These are phyloP conservation scores for Serendipita sp. DNA, from an alignment of 768 basidiomycete species.

Conservation along the genomic window DNA sequence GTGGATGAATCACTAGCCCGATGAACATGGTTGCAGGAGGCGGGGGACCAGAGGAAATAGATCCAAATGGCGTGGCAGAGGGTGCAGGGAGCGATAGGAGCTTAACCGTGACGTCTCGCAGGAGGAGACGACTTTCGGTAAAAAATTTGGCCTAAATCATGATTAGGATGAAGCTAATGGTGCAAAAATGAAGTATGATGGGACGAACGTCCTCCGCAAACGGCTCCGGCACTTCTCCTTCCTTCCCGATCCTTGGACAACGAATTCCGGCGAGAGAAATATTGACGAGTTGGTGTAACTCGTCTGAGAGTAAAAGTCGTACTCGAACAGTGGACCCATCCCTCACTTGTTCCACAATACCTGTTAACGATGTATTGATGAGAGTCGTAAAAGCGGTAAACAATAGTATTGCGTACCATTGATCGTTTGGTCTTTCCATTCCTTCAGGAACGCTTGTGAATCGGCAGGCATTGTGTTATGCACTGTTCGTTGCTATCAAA, in stretches of 20 bases:
- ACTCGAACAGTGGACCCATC: conserved; percentile 85
- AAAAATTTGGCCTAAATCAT: conserved; percentile 70
- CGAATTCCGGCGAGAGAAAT: conserved; percentile 73
- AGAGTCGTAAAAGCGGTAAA: neutral
- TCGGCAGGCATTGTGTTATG: conserved; percentile 81
- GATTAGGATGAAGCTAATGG: neutral
- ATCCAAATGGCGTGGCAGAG: conserved; percentile 68
- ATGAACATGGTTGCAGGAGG: conserved; percentile 76
- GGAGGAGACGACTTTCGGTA: conserved; percentile 75
- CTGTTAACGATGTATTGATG: conserved; percentile 26
- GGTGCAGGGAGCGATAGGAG: conserved; percentile 69
- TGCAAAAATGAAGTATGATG: conserved; percentile 3
- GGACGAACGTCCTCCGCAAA: conserved; percentile 75
- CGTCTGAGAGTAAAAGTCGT: conserved; percentile 74
- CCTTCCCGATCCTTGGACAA: conserved; percentile 51
- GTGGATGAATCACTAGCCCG: conserved; percentile 83
- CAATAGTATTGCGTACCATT: conserved; percentile 41
- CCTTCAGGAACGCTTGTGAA: conserved; percentile 71
- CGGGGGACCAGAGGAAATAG: conserved; percentile 34
- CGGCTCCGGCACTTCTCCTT: conserved; percentile 63
- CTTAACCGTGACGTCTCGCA: conserved; percentile 58
- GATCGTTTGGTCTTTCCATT: conserved; percentile 83
- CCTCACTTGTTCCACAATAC: conserved; percentile 83
- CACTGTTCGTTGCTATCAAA: conserved; percentile 43
- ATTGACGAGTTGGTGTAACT: conserved; percentile 81